These are phyloP conservation scores for Eurotiales sp. DNA, from an alignment of 2,329 filamentous ascomycete genomes.

Conservation along the genomic window DNA sequence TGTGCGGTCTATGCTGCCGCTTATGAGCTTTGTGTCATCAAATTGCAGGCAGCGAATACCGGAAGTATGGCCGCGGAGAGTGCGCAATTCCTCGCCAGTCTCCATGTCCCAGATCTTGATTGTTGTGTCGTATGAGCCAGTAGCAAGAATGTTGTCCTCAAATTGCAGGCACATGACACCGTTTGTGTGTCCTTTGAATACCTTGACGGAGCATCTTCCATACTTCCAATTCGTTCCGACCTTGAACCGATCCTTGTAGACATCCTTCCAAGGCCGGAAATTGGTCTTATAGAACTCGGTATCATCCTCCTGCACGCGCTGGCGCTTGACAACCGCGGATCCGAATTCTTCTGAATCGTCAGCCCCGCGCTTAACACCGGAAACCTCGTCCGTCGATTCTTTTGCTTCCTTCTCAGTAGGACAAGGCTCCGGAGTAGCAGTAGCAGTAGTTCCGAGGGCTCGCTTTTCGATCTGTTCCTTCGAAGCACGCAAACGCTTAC, in stretches of 20 bases:
- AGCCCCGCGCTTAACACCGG: slow-evolving; percentile 1
- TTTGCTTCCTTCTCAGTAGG: neutral
- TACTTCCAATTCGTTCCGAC: slow-evolving; percentile 98
- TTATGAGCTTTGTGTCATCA: slow-evolving; percentile 86
- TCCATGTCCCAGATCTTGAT: slow-evolving; percentile 97
- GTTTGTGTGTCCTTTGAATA: slow-evolving; percentile 83
- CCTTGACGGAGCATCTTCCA: slow-evolving; percentile 77
- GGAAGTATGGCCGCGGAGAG: slow-evolving; percentile 73
- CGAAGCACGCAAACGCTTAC: slow-evolving; percentile 80
- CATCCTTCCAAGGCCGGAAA: slow-evolving; percentile 84
- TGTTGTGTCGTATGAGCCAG: slow-evolving; percentile 90
- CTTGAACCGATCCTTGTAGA: slow-evolving; percentile 92
- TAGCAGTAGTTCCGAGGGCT: slow-evolving; percentile 53
- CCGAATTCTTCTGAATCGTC: slow-evolving; percentile 3
- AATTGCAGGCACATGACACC: slow-evolving; percentile 78
- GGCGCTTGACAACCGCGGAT: slow-evolving; percentile 20
- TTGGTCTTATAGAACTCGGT: slow-evolving; percentile 50
- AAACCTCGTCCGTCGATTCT: slow-evolving; percentile 1
- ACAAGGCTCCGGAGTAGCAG: slow-evolving; percentile 28
- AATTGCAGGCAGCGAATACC: slow-evolving; percentile 90
- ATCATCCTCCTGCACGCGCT: slow-evolving; percentile 18
- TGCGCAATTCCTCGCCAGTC: slow-evolving; percentile 80
- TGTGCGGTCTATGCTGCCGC: slow-evolving; percentile 80
- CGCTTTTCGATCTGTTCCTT: slow-evolving; percentile 77
- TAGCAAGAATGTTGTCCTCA: slow-evolving; percentile 85